Evolutionary conservation across 169 alveolate species (phyloP), one percentile per base, ranked within the genome.

Genomic region (Perkinsus marinus): DNA sequence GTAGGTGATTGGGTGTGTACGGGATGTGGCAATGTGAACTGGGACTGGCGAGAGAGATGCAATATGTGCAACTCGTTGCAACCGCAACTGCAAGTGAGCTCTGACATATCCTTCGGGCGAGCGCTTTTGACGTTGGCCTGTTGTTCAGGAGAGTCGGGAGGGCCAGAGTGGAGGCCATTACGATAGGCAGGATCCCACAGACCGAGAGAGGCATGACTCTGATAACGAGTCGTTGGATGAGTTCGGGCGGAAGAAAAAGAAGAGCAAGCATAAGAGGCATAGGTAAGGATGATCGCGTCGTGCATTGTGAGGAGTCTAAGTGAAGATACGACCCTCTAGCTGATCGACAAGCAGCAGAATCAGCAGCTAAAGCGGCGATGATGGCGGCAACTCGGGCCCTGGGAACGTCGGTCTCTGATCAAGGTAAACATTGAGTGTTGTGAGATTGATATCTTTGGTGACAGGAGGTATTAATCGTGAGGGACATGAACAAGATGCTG

Each of bases 21-120:
- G 0, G 43, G 79, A 17, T 90, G 91, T 26, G 91, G 69, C 0
- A 90, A 90, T 34, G 91, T 90, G 68, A 90, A 90, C 69, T 90
- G 91, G 91, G 91, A 90, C 69, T 90, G 91, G 91, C 91, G 91
- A 13, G 39, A 37, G 38, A 43, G 91, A 16, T 90, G 91, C 39
- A 90, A 90, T 39, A 30, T 90, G 68, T 90, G 91, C 39, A 19
- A 39, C n/a, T 34, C 36, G 5, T 30, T 90, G 39, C 43, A 90
- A 39, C 91, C 91, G 39, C 69, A 90, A 16, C 91, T 90, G 37
- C 91, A 57, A 30, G 79, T 57, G 34, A 26, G 34, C 36, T 16
- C 22, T 19, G 34, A 0, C 79, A 30, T 57, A 13, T 57, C 34
- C 22, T 57, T 57, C 37, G 79, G 79, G 79, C 37, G 79, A 26